Evolutionary conservation across 306 rosid genomes (phyloP), one percentile per base, ranked within the genome.

Genomic region (Dryas alaskensis): DNA sequence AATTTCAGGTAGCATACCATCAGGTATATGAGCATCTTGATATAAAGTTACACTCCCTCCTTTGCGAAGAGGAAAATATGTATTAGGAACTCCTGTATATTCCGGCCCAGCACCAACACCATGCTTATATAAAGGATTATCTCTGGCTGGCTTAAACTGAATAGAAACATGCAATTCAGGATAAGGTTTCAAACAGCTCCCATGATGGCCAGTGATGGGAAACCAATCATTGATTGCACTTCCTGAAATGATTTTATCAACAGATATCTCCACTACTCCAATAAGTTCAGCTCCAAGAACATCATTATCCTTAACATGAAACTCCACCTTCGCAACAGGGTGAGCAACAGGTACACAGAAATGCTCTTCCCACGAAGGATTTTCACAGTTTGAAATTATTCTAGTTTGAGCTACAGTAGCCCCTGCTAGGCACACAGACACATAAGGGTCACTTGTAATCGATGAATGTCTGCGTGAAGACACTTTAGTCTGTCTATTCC

Each of bases 391-490:
- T 1, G 83, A 50, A 63, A 87, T 86, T 2, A 90, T 86, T 78
- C 90, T 80, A 6, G 92, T 87, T 66, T 81, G 89, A 62, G 90
- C 96, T 47, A 90, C 77, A 50, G 96, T 87, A 10, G 96, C 96
- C 13, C 89, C 92, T 25, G 88, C 80, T 16, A 90, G 44, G 75
- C 87, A 84, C 0, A 90, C 81, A 25, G 92, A 87, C 51, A 90
- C 92, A 72, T 90, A 90, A 69, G 96, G 96, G 62, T 90, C 96
- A 73, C 96, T 90, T n/a, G 92, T 90, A 68, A 85, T 82, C 68
- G 70, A 65, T 14, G 85, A 16, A 12, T 80, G 79, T 50, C 76
- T 90, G 60, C 89, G 85, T 3, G 82, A 60, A 65, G 10, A 79
- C 4, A 81, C n/a, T 70, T 57, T 84, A 4, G 47, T 52, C 7